phyloP scores from a whole-genome alignment of 2,329 filamentous ascomycete genomes.

The Apiospora aurea region DNA sequence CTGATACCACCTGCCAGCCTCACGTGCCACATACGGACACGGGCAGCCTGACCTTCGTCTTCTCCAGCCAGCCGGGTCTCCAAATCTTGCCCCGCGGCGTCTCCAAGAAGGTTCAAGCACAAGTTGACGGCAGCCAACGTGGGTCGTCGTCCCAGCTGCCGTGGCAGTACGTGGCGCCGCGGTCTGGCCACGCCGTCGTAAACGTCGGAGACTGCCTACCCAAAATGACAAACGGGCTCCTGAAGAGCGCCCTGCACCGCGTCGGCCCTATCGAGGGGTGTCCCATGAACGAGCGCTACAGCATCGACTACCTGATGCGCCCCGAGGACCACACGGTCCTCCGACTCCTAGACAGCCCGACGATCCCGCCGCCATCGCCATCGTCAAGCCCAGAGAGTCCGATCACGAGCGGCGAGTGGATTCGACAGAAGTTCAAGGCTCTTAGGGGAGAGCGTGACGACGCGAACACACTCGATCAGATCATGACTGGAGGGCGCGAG shows the following conservation, averaged over 20 bases:
- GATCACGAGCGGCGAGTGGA: constrained; percentile 24
- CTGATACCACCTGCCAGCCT: not conserved
- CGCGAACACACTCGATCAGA: not conserved
- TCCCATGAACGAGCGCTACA: not conserved
- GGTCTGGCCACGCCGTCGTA: not conserved
- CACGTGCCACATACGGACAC: not conserved
- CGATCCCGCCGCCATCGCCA: not conserved
- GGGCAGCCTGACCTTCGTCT: constrained; percentile 1
- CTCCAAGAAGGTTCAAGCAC: not conserved
- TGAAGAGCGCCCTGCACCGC: not conserved
- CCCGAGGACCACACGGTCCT: not conserved
- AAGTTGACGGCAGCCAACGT: not conserved
- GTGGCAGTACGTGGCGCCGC: not conserved
- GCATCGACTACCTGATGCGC: not conserved
- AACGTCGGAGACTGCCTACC: constrained; percentile 3
- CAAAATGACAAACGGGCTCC: constrained; percentile 5
- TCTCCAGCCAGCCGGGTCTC: not conserved
- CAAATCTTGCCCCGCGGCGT: not conserved
- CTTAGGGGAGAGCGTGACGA: not conserved
- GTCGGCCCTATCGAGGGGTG: not conserved
- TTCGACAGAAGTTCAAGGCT: constrained; percentile 21
- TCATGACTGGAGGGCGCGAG: constrained; percentile 20
- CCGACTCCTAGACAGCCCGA: not conserved
- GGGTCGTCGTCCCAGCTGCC: not conserved
- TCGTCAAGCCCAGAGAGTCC: not conserved